A percentile compares a stretch with the other conserved stretches of the same genome.
Conservation (phyloP, 108 stramenopile species). For the Stephanodiscus minutulus region DNA sequence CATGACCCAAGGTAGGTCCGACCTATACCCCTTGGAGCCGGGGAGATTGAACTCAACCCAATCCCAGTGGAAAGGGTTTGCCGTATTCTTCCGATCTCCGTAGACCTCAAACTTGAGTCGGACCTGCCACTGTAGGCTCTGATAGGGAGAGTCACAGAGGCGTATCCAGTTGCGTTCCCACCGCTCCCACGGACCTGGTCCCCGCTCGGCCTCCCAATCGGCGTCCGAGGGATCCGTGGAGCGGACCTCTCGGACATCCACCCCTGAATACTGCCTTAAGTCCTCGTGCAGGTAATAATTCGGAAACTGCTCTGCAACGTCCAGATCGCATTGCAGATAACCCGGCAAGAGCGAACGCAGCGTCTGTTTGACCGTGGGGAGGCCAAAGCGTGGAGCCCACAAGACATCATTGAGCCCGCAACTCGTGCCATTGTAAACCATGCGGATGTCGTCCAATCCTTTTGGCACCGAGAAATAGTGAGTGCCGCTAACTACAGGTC, state of each 20-base stretch:
- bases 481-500: constrained; percentile 7
- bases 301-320: no score
- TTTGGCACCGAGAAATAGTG: constrained; percentile 49
- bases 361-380: constrained; percentile 10
- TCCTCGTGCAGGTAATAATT: constrained; percentile 35
- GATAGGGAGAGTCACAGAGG: no score
- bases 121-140: no score
- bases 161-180: constrained; percentile 40
- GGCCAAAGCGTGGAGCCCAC: no score
- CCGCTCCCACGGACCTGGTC: no score
- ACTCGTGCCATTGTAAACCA: no score
- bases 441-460: constrained; percentile 42
- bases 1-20: constrained; percentile 40
- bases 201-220: no score
- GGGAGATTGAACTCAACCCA: constrained; percentile 18
- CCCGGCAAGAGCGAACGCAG: constrained; percentile 7
- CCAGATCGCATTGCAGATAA: no score
- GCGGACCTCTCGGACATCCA: no score
- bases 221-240: no score
- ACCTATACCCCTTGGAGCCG: constrained; percentile 40
- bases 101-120: constrained; percentile 16
- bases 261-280: constrained; percentile 31
- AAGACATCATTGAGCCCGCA: constrained; percentile 49
- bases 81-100: constrained; percentile 16
- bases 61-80: constrained; percentile 47